Percentiles rank a stretch among this genome's conserved stretches.
phyloP scores from a whole-genome alignment of 495 filamentous ascomycete genomes.

The Penicillium parvum region DNA sequence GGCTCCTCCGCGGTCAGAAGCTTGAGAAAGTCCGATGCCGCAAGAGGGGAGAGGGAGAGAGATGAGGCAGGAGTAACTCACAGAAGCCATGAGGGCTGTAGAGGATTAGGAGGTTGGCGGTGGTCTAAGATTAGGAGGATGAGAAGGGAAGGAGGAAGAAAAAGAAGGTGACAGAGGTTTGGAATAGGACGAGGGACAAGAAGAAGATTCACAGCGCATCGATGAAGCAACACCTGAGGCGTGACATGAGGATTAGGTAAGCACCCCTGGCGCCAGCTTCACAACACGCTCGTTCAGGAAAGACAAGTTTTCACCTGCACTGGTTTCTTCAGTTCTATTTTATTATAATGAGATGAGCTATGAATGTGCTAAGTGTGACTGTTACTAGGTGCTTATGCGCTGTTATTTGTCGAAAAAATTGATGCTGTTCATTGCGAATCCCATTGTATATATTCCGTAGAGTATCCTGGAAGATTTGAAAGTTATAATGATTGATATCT shows the following conservation, averaged over 20 bases:
- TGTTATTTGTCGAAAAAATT: too few relatives aligned
- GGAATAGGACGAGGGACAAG: slow-evolving; percentile 19
- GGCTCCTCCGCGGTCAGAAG: slow-evolving; percentile 3
- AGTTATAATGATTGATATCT: too few relatives aligned
- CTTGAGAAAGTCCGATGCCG: slow-evolving; percentile 10
- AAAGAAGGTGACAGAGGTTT: slow-evolving; percentile 18
- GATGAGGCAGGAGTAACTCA: slow-evolving; percentile 32
- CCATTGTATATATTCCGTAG: too few relatives aligned
- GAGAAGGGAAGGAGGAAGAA: slow-evolving; percentile 16
- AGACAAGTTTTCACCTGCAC: too few relatives aligned
- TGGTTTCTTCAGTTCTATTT: not conserved
- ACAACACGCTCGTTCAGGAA: not conserved
- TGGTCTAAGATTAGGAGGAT: slow-evolving; percentile 10
- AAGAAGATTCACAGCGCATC: slow-evolving; percentile 21
- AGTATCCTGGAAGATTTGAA: too few relatives aligned
- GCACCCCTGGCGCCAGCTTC: slow-evolving; percentile 17
- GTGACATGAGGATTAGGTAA: slow-evolving; percentile 26
- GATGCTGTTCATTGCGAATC: too few relatives aligned
- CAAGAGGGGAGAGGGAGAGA: slow-evolving; percentile 15
- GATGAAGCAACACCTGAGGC: slow-evolving; percentile 18
- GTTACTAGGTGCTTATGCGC: too few relatives aligned
- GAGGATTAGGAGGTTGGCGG: slow-evolving; percentile 6
- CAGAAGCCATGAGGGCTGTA: slow-evolving; percentile 48
- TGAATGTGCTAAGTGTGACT: not conserved
- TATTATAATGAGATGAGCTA: not conserved